These are phyloP conservation scores for Pseudocercospora pini-densiflorae DNA, from an alignment of 2,329 filamentous ascomycete genomes.

Conservation along the genomic window DNA sequence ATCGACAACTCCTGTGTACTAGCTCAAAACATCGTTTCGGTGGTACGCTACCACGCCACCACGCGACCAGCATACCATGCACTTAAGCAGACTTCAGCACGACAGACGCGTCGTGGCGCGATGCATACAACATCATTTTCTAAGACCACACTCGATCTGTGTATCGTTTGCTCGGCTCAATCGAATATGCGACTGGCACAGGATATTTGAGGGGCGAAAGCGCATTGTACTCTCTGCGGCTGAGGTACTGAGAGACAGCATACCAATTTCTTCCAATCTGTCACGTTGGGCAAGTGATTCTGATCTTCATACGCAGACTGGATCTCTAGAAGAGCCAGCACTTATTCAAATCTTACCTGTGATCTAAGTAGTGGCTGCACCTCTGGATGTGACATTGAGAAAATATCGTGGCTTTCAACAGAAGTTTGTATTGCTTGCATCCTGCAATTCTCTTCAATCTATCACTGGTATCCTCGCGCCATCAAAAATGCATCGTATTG, in stretches of 20 bases:
- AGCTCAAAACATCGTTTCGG: neutral
- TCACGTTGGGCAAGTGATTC: neutral
- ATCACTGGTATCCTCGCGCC: constrained; percentile 1
- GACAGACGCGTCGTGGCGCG: neutral
- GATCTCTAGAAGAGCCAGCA: neutral
- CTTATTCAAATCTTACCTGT: neutral
- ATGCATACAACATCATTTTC: neutral
- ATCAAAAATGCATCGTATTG: neutral
- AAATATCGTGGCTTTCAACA: neutral
- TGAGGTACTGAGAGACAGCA: neutral
- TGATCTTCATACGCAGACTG: neutral
- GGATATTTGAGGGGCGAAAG: too few species aligned
- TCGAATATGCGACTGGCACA: too few species aligned
- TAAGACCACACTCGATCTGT: too few species aligned
- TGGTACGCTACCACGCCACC: neutral
- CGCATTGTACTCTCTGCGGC: too few species aligned
- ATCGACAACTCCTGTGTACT: neutral
- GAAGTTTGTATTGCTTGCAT: neutral
- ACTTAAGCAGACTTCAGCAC: neutral
- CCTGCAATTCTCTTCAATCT: neutral
- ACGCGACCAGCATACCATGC: neutral
- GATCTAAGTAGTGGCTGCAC: neutral
- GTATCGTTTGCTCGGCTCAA: too few species aligned
- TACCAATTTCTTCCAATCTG: neutral
- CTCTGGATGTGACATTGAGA: neutral